phyloP scores from a whole-genome alignment of 2,329 filamentous ascomycete genomes.

The Alternaria hordeiaustralica region DNA sequence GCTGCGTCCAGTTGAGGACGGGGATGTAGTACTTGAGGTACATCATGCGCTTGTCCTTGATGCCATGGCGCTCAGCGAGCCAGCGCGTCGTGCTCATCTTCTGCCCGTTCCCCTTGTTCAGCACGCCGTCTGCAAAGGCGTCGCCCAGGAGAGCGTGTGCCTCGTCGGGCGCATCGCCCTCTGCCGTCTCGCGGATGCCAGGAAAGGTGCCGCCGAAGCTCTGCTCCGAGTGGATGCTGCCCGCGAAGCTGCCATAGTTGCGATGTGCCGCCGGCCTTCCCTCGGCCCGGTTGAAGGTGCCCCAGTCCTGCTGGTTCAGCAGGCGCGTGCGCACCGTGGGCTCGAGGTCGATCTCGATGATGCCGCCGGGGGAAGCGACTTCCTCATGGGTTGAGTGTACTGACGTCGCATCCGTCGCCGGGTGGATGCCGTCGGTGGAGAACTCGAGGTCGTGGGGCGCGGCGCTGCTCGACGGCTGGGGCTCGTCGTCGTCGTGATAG shows the following conservation, averaged over 20 bases:
- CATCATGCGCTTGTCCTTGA: constrained; percentile 77
- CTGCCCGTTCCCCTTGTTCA: constrained; percentile 53
- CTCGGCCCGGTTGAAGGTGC: constrained; percentile 72
- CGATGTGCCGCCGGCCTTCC: constrained; percentile 66
- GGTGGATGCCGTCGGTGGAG: constrained; percentile 42
- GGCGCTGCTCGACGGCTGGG: constrained; percentile 23
- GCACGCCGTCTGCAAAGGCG: constrained; percentile 52
- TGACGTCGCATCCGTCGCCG: constrained; percentile 39
- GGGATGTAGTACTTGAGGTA: constrained; percentile 91
- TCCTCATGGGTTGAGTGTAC: constrained; percentile 34
- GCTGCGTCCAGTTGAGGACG: constrained; percentile 85
- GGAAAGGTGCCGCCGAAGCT: constrained; percentile 50
- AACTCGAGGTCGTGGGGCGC: constrained; percentile 27
- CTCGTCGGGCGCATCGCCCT: constrained; percentile 40
- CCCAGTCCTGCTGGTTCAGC: constrained; percentile 47
- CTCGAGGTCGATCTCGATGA: constrained; percentile 36
- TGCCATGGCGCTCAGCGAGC: constrained; percentile 74
- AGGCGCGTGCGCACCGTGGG: constrained; percentile 49
- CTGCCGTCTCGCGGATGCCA: constrained; percentile 36
- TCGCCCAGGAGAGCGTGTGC: constrained; percentile 52
- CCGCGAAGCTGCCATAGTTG: constrained; percentile 60
- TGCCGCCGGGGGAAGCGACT: constrained; percentile 23
- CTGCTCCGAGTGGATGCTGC: constrained; percentile 56
- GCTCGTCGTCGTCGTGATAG: constrained; percentile 19
- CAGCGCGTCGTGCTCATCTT: constrained; percentile 76